Base-by-base conservation (phyloP, 192 early-diverging fungal species). In the Coemansia sp. region DNA sequence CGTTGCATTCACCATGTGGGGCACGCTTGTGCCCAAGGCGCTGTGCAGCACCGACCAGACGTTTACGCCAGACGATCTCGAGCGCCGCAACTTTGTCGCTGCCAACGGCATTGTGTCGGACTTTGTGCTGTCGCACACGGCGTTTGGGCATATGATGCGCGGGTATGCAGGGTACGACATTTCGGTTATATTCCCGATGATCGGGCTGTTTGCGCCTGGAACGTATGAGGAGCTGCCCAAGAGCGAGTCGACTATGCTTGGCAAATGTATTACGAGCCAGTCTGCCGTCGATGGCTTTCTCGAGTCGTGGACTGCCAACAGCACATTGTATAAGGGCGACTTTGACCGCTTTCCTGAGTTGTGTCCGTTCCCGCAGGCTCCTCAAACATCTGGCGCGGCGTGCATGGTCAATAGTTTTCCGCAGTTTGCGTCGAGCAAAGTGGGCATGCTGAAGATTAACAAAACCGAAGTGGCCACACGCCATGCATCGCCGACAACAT, bases 21-120 rank as follows among this genome's bases (percentile, higher is more conserved):
- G 72, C 31, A 74, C 69, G 11, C 69, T 81, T 42, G 78, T 69
- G 17, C 78, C 78, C 19, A 74, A 74, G 38, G 72, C 68, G 8
- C 57, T 81, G 48, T 81, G 78, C 65, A 74, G 68, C 72, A 81
- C 78, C 1, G 40, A 64, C 40, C 72, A 74, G 62, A 81, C 78
- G 20, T 81, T 81, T 19, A 81, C 78, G 20, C 4, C 57, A n/a
- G 58, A 31, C 22, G 47, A 81, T 42, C 26, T 74, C 7, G 48
- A 15, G 9, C 38, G 57, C 20, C 71, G 78, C 50, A 50, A 53
- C 22, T 81, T 81, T 62, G 72, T 74, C 6, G 57, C 65, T 11
- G 78, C 78, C 25, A 81, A 81, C 65, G 78, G 78, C 48, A 60
- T 81, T 12, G 78, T 81, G 23, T 62, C 78, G 3, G 78, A 81